Evolutionary conservation across 1,139 yeast species (phyloP), one percentile per base, ranked within the genome.

Genomic region (Kodamaea derodonti): DNA sequence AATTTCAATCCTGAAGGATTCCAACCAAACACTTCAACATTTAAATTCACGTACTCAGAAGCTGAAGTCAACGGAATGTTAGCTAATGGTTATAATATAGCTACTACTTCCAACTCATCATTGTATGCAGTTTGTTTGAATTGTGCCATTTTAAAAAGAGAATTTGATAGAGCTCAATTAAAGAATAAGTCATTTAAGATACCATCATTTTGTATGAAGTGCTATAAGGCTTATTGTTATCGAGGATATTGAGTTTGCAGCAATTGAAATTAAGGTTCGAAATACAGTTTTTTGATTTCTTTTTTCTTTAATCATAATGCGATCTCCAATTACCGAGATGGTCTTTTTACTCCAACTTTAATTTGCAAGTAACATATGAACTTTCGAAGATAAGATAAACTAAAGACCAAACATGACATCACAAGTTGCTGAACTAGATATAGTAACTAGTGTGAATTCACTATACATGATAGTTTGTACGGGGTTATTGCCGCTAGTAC

Each of bases 121-220:
- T 30, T 38, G 7, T 80, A 63, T 51, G 58, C 72, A 6, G 56
- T 61, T 20, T 81, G 88, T 49, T 45, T 80, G 9, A 78, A 75
- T 8, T 81, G 88, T 57, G 75, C 84, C 1, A 54, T 78, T 16
- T 44, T 79, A 14, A 78, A 78, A 45, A 58, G 86, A 44, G 65
- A 69, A 24, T 70, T 71, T 42, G 85, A 79, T 41, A 56, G 75
- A 32, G 41, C 44, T 8, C 11, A 13, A 12, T 22, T 32, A 18
- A 12, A 13, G 2, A 20, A 15, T 4, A 12, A 15, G 15, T 4
- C 12, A n/a, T 30, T 37, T 31, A 30, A 30, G 9, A 32, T 43
- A 4, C 63, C 63, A 1, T 23, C 37, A 2, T 26, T 40, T 12
- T 59, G 63, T 30, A 34, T 31, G 15, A 27, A 37, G 14, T 59